Percentiles rank a stretch among this genome's conserved stretches.
phyloP scores from a whole-genome alignment of 2,329 filamentous ascomycete species.

The Chrysoporthe cubensis region DNA sequence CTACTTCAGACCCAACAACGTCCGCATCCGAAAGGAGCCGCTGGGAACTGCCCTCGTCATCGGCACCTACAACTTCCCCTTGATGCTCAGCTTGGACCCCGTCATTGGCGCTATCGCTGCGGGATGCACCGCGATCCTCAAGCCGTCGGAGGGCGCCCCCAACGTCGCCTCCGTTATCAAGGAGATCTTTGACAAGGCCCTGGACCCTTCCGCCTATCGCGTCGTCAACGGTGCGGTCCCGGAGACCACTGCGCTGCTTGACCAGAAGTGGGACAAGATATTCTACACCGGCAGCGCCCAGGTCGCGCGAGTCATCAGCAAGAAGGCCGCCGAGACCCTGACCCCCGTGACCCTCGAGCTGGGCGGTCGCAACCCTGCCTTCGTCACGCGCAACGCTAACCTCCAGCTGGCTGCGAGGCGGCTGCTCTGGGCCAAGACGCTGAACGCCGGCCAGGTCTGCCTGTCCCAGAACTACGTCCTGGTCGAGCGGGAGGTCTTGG shows the following conservation, averaged over 20 bases:
- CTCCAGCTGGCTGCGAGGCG: conserved; percentile 79
- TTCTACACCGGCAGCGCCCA: conserved; percentile 85
- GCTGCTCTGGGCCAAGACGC: conserved; percentile 84
- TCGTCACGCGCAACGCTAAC: conserved; percentile 84
- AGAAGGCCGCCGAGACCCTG: conserved; percentile 86
- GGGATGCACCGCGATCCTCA: conserved; percentile 86
- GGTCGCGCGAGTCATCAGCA: conserved; percentile 85
- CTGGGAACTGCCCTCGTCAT: conserved; percentile 84
- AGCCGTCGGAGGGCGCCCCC: conserved; percentile 85
- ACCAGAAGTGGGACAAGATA: conserved; percentile 96
- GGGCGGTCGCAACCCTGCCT: conserved; percentile 88
- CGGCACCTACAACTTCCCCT: conserved; percentile 91
- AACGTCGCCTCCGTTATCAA: conserved; percentile 77
- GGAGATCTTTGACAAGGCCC: conserved; percentile 73
- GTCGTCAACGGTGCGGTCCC: conserved; percentile 80
- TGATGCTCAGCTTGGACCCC: conserved; percentile 78
- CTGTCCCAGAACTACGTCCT: conserved; percentile 92
- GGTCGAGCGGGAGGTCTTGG: conserved; percentile 74
- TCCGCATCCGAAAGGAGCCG: conserved; percentile 84
- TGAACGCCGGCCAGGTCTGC: conserved; percentile 90
- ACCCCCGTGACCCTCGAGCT: conserved; percentile 90
- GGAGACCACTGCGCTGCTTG: conserved; percentile 80
- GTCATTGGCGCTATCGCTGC: conserved; percentile 89
- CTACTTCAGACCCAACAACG: conserved; percentile 69
- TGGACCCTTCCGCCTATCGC: conserved; percentile 77